Conservation (phyloP, 441 rosid species). For the Jatropha podagrica region DNA sequence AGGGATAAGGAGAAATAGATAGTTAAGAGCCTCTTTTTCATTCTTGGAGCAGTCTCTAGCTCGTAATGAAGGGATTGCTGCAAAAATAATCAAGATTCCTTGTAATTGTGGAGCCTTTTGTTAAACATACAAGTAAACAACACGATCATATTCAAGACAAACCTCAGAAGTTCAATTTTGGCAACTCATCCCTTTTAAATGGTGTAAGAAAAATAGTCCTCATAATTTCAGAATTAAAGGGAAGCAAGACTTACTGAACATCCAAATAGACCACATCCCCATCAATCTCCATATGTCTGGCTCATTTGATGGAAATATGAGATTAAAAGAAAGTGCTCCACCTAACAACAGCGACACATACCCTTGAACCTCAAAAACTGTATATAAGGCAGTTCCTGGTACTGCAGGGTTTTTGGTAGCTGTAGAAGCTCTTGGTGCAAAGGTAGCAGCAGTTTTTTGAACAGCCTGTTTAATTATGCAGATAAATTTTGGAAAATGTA, state of each 20-base stretch:
- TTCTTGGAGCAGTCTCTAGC: constrained; percentile 91
- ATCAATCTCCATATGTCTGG: constrained; percentile 95
- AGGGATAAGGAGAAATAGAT: constrained; percentile 80
- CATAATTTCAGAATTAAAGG: background rate
- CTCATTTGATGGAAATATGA: constrained; percentile 80
- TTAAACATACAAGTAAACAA: no score
- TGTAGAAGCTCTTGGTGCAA: constrained; percentile 94
- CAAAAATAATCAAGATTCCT: constrained; percentile 3
- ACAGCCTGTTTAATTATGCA: constrained; percentile 53
- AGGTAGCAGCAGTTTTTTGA: constrained; percentile 92
- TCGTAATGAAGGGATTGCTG: constrained; percentile 93
- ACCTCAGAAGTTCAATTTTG: no score
- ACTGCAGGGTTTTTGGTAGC: constrained; percentile 89
- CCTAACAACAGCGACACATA: constrained; percentile 77
- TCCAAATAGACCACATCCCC: constrained; percentile 99
- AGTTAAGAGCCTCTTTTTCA: constrained; percentile 95
- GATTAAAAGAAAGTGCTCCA: constrained; percentile 83
- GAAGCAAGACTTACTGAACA: constrained; percentile 73
- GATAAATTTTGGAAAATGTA: background rate
- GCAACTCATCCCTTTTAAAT: no score
- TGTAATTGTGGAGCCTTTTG: background rate
- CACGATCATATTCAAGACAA: background rate
- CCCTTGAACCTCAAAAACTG: constrained; percentile 89
- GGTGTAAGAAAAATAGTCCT: no score
- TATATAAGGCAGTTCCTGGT: constrained; percentile 80